Base-by-base conservation (phyloP, 352 stramenopile species). In the Phytophthora tentaculata region DNA sequence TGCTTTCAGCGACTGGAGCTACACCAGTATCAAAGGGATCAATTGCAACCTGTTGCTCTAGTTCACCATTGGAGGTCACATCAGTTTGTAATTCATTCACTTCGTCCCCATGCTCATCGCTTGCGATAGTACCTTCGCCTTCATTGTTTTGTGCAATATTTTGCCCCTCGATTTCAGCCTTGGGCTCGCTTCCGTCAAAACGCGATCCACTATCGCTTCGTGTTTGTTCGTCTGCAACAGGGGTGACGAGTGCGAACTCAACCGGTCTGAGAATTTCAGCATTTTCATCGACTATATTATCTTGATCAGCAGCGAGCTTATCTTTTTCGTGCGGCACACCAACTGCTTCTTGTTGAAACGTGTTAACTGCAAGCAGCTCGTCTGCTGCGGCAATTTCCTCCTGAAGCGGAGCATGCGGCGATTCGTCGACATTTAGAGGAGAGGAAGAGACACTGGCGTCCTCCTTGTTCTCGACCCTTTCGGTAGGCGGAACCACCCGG, bases 401-500 rank as follows among this genome's bases (percentile, higher is more conserved):
- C 17, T 51, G 22, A 13, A 58, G 16, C 35, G 64, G 29, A 52
- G 14, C 44, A 23, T 29, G 19, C 24, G 0, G 24, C 14, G 3
- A 5, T 32, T 67, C 55, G 24, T 47, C 48, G 23, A 7, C 19
- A 8, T 49, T 32, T 28, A 52, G 12, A 24, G 50, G 16, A 53
- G 37, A 10, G n/a, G 43, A 7, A 47, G 4, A 39, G 16, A 12
- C 8, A 24, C 60, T 56, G 20, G 67, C 67, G 16, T 53, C 41
- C 10, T 44, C 41, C 9, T 53, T 61, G 37, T 52, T 48, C 14
- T 71, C 41, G 12, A 26, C 14, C 8, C 23, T 47, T 16, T 14
- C 35, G 35, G 41, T 37, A 5, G 48, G 28, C 7, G 32, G 32
- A 56, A 71, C 19, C 7, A 75, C 47, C 28, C 66, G 43, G 35